Evolutionary conservation across 495 filamentous ascomycete genomes (phyloP), one percentile per base, ranked within the genome.

Genomic region (Xylaria scruposa): DNA sequence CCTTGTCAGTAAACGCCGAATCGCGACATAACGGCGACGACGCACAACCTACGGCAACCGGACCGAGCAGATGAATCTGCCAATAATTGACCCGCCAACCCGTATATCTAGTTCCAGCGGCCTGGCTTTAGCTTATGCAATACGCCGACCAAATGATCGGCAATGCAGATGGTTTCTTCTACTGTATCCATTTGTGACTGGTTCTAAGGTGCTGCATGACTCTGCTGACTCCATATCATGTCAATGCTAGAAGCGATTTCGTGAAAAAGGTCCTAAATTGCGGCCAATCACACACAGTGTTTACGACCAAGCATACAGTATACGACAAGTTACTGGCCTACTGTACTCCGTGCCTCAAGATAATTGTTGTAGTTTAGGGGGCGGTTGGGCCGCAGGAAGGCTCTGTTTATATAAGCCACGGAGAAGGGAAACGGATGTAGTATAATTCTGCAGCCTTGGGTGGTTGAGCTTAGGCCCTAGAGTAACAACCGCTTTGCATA

Each of bases 201-300:
- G 63, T 15, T 31, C 3, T 53, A 10, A 38, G n/a, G 29, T 51
- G 29, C 38, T 56, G 65, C 65, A 67, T 67, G 65, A 67, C 65
- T 67, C 65, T 67, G 65, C 49, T 67, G 65, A 56, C 65, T 67
- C 49, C 47, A 40, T 67, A 54, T 36, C n/a, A 49, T 31, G 33
- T 54, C 46, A 53, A 38, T 36, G 19, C 26, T 46, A 26, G 42
- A 47, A 33, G 26, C 33, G 42, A 46, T 65, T 47, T 31, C 36
- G 42, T 65, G n/a, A 65, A 65, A 33, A 47, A 49, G 13, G 42
- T 47, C 24, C 42, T 33, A 65, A 31, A 65, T 65, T 26, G 62
- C 29, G 62, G 62, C 42, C 42, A 47, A 49, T 65, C 4, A 26
- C 21, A 49, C 42, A 65, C 62, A 49, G 62, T 65, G 17, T 40